Conservation (phyloP, 2,329 filamentous ascomycete species). For the Colletotrichum sansevieriae region DNA sequence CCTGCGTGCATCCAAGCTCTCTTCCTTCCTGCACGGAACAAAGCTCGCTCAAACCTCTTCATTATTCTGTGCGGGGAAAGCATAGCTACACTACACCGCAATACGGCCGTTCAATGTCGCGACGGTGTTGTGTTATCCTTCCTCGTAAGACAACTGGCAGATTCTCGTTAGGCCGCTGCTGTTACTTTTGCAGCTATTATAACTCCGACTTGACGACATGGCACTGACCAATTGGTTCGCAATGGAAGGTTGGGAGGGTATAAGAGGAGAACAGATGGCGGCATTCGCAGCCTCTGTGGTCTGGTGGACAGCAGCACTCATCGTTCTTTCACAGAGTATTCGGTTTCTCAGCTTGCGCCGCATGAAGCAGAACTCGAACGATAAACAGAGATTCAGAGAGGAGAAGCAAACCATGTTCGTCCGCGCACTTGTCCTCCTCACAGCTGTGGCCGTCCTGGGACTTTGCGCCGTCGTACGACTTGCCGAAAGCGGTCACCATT, state of each 20-base stretch:
- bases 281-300: conserved; percentile 5
- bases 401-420: conserved; percentile 2
- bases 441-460: conserved; percentile 22
- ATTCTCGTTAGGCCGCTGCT: neutral
- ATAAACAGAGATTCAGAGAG: conserved; percentile 5
- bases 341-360: conserved; percentile 22
- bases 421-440: conserved; percentile 20
- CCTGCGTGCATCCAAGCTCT: neutral
- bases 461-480: conserved; percentile 30
- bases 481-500: conserved; percentile 2
- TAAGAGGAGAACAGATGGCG: conserved; percentile 7
- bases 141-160: conserved; percentile 1
- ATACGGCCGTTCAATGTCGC: conserved; percentile 1
- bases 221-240: conserved; percentile 5
- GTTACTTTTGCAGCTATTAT: neutral
- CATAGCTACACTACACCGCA: conserved; percentile 33
- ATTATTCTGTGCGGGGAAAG: conserved; percentile 33
- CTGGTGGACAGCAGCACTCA: conserved; percentile 32
- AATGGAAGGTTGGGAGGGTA: conserved; percentile 3
- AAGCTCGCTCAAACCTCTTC: conserved; percentile 20
- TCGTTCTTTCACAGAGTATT: conserved; percentile 27
- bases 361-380: neutral
- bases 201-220: conserved; percentile 12
- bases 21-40: neutral
- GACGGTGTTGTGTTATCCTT: conserved; percentile 3